Conservation (phyloP, 495 filamentous ascomycete species). For the Neurospora sp. region DNA sequence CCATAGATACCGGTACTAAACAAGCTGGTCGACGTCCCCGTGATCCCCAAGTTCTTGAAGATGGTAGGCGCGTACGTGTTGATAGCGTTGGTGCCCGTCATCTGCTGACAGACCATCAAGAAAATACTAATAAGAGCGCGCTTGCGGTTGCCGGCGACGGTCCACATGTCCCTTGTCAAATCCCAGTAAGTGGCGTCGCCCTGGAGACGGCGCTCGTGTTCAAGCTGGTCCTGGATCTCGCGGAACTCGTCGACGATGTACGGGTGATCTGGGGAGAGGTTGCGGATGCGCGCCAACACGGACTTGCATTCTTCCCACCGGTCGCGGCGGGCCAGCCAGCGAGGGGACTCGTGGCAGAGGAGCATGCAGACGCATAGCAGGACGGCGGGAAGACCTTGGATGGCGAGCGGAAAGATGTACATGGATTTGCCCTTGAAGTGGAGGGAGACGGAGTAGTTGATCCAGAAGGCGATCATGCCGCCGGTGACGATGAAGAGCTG, state of each 20-base stretch:
- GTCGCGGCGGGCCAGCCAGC: slow-evolving; percentile 59
- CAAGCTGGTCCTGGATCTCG: slow-evolving; percentile 58
- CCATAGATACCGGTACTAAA: slow-evolving; percentile 43
- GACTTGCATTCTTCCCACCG: slow-evolving; percentile 55
- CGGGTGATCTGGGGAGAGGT: slow-evolving; percentile 44
- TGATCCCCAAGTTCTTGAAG: slow-evolving; percentile 38
- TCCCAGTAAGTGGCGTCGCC: slow-evolving; percentile 53
- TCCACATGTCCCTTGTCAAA: slow-evolving; percentile 62
- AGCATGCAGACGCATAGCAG: slow-evolving; percentile 47
- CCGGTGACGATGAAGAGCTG: slow-evolving; percentile 52
- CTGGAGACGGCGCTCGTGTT: slow-evolving; percentile 54
- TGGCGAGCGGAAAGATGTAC: slow-evolving; percentile 58
- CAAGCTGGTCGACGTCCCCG: slow-evolving; percentile 31
- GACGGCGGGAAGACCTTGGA: slow-evolving; percentile 54
- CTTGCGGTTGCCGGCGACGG: slow-evolving; percentile 47
- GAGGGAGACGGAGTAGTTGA: slow-evolving; percentile 43
- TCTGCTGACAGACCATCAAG: slow-evolving; percentile 39
- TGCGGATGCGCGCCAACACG: slow-evolving; percentile 46
- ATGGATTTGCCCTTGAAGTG: slow-evolving; percentile 25
- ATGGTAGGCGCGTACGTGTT: slow-evolving; percentile 45
- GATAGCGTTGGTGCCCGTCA: slow-evolving; percentile 36
- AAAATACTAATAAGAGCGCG: slow-evolving; percentile 29
- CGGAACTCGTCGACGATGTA: slow-evolving; percentile 57
- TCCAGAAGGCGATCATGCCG: slow-evolving; percentile 47
- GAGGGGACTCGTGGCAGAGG: slow-evolving; percentile 55